Evolutionary conservation across 495 filamentous ascomycete genomes (phyloP).

Genomic region (Aspergillus saccharolyticus): DNA sequence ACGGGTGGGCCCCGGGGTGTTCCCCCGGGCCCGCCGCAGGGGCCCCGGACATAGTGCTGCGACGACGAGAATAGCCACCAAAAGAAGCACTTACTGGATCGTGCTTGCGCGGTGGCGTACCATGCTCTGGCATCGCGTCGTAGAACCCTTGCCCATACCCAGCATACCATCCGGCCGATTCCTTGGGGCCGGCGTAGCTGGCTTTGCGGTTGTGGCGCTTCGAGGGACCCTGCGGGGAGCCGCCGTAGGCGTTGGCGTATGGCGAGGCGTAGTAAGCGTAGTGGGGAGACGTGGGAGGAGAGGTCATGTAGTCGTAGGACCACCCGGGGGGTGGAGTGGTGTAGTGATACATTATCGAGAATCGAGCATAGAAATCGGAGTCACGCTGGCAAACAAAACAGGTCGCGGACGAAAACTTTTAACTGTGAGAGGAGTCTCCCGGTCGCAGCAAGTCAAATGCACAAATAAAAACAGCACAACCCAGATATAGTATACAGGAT

Average conservation of each 20-base stretch:
- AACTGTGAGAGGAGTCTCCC: conserved; percentile 13
- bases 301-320: conserved; percentile 48
- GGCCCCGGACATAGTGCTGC: conserved; percentile 34
- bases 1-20: conserved; percentile 34
- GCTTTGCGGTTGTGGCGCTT: conserved; percentile 45
- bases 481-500: conserved; percentile 49
- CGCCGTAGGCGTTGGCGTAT: conserved; percentile 34
- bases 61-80: conserved; percentile 38
- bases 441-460: conserved; percentile 18
- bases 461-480: conserved; percentile 22
- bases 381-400: conserved; percentile 12
- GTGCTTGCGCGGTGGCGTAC: conserved; percentile 48
- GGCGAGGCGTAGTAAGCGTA: conserved; percentile 45
- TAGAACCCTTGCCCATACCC: conserved; percentile 37
- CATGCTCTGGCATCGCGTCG: conserved; percentile 44
- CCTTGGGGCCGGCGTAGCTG: conserved; percentile 41
- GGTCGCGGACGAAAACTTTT: conserved; percentile 12
- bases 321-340: conserved; percentile 45
- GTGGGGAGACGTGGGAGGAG: conserved; percentile 47
- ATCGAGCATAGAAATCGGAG: conserved; percentile 28
- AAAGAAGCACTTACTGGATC: conserved; percentile 56
- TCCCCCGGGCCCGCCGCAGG: conserved; percentile 32
- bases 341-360: conserved; percentile 51
- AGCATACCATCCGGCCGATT: conserved; percentile 38
- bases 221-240: conserved; percentile 35